Evolutionary conservation across 495 filamentous ascomycete genomes (phyloP), one percentile per base, ranked within the genome.

Genomic region (Elasticomyces elasticus): DNA sequence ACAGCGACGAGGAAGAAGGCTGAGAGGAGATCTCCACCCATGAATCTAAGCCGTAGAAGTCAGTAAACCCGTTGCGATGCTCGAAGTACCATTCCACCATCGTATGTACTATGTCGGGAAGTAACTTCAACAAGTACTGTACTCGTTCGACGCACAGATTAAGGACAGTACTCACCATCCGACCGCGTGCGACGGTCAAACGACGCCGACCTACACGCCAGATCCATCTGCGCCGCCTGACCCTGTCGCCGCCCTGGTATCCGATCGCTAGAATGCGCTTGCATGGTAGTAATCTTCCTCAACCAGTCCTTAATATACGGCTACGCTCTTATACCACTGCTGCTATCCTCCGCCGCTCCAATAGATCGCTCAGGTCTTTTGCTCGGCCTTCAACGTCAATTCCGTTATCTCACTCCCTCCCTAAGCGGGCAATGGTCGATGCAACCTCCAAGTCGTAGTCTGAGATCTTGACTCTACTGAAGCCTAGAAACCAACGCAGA

Each of bases 21-120:
- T 94, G 87, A 1, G 92, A 97, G 42, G 86, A 78, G 52, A 98
- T 81, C 67, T 98, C 92, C 65, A 98, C 82, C 92, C 92, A 98
- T 1, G 91, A 96, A 71, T 96, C 92, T 90, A 79, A 19, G 28
- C 11, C 37, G 51, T 52, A 49, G 42, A 31, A 30, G 53, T 60
- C 42, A 60, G 58, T 38, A 47, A 28, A 46, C 7, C 24, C 49
- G 20, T 15, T 23, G 33, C 17, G n/a, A 19, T 22, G 22, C 4
- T 31, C 46, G n/a, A 3, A 37, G 42, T 59, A 47, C 42, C 41
- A 47, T 25, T n/a, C 25, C 52, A 51, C 40, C 11, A 26, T 40
- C 33, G 47, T 22, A 11, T 2, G 47, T 28, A 23, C n/a, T 10
- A n/a, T 22, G 47, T 11, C 12, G 15, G 31, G 17, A 30, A 12